phyloP scores from a whole-genome alignment of 140 eudicot species.

The Ambrosia hybrid region DNA sequence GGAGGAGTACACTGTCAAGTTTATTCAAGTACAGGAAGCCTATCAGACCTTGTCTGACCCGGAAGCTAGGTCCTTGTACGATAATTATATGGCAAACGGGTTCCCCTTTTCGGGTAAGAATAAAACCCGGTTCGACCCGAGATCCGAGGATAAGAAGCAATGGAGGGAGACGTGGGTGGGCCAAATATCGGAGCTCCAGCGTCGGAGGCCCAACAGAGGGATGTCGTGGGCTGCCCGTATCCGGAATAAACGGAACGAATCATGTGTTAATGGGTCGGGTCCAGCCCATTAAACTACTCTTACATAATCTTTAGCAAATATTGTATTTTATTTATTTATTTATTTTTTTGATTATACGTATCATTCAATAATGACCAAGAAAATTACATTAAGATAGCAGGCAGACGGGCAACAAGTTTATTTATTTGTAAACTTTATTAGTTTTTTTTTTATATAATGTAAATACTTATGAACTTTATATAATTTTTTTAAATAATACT shows the following conservation, averaged over 20 bases:
- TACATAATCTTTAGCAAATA: not conserved
- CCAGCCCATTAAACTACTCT: not conserved
- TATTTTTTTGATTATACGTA: too few species aligned
- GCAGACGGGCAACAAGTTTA: too few species aligned
- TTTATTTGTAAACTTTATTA: not conserved
- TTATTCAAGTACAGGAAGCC: conserved; percentile 80
- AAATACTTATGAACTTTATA: not conserved
- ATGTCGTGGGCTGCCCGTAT: conserved; percentile 48
- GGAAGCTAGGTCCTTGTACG: conserved; percentile 57
- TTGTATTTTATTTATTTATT: not conserved
- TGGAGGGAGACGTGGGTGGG: conserved; percentile 37
- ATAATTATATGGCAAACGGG: conserved; percentile 50
- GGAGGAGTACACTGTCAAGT: conserved; percentile 63
- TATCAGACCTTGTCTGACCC: conserved; percentile 90
- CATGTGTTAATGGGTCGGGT: conserved; percentile 16
- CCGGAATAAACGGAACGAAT: conserved; percentile 31
- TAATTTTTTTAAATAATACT: not conserved
- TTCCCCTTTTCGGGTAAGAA: conserved; percentile 43
- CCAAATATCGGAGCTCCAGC: conserved; percentile 37
- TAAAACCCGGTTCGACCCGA: conserved; percentile 18
- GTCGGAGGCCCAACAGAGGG: not conserved
- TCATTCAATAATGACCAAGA: too few species aligned
- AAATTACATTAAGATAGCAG: too few species aligned
- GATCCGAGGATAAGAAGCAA: conserved; percentile 18
- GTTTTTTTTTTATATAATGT: not conserved